A percentile compares a stretch with the other conserved stretches of the same genome.
Evolutionary conservation across 2,329 filamentous ascomycete genomes (phyloP).

Genomic region (Simplicillium sp.): DNA sequence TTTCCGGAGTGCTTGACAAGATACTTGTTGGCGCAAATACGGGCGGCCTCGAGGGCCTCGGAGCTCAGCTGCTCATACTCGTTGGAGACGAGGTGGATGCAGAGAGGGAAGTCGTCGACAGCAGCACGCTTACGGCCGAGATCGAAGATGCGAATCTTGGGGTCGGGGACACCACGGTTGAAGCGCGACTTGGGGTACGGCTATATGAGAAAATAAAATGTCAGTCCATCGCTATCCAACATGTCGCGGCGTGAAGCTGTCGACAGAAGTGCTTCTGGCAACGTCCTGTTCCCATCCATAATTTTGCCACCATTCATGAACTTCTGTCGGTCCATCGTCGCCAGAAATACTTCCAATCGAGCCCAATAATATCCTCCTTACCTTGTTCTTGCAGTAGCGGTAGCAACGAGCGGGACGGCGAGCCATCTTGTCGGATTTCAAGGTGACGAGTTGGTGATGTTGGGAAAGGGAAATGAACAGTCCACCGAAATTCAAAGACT

Average conservation of each 20-base stretch:
- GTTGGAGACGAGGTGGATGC: conserved; percentile 99
- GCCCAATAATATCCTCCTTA: conserved; percentile 36
- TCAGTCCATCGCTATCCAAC: not conserved
- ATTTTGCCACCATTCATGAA: not conserved
- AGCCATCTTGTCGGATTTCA: conserved; percentile 83
- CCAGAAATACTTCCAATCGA: not conserved
- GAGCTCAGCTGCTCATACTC: conserved; percentile 99
- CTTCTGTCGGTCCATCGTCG: not conserved
- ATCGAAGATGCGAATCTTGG: conserved; percentile 94
- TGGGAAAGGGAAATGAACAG: conserved; percentile 22
- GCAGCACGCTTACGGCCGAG: conserved; percentile 96
- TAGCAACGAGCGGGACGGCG: conserved; percentile 99
- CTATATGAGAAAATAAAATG: conserved; percentile 30
- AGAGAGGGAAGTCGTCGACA: conserved; percentile 99
- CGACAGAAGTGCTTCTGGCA: too few relatives aligned
- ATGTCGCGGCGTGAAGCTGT: not conserved
- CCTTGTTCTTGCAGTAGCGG: conserved; percentile 99
- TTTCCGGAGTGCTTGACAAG: conserved; percentile 63
- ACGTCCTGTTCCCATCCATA: not conserved
- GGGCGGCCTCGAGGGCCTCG: conserved; percentile 97
- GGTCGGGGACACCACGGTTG: conserved; percentile 95
- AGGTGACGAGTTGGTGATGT: conserved; percentile 22
- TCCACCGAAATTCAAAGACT: conserved; percentile 9
- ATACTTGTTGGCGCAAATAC: conserved; percentile 99
- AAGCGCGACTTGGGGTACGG: conserved; percentile 99